Percentiles rank a stretch among this genome's conserved stretches.
phyloP scores from a whole-genome alignment of 345 rosid genomes.

The Capsella bursapastoris region DNA sequence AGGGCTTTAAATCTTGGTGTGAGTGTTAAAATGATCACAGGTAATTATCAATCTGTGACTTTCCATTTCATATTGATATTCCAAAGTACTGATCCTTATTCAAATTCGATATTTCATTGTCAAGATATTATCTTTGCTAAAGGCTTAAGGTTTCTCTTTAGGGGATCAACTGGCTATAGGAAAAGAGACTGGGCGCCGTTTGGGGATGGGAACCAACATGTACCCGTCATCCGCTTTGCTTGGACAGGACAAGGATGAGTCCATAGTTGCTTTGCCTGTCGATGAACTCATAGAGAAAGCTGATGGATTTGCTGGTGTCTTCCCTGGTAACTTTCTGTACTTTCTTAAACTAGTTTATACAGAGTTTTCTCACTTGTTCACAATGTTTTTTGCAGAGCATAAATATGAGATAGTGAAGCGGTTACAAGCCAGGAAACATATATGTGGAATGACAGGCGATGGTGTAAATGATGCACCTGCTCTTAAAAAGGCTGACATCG shows the following conservation, averaged over 20 bases:
- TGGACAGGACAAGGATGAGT: conserved; percentile 94
- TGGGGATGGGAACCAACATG: conserved; percentile 99
- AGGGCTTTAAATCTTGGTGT: conserved; percentile 96
- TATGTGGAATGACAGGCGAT: conserved; percentile 99
- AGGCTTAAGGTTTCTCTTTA: conserved; percentile 40
- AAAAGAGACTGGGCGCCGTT: conserved; percentile 95
- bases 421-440: conserved; percentile 94
- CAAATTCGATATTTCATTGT: background rate
- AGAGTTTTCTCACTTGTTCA: background rate
- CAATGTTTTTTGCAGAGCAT: conserved; percentile 63
- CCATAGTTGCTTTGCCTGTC: conserved; percentile 81
- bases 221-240: conserved; percentile 95
- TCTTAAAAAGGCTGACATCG: conserved; percentile 97
- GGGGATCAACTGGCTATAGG: conserved; percentile 99
- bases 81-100: background rate
- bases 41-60: conserved; percentile 19
- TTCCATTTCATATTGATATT: background rate
- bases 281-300: conserved; percentile 98
- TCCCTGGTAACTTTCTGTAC: conserved; percentile 70
- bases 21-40: conserved; percentile 98
- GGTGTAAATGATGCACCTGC: conserved; percentile 99
- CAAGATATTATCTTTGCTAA: conserved; percentile 17
- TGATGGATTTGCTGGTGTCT: conserved; percentile 99
- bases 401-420: conserved; percentile 97
- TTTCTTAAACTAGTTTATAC: background rate